These are phyloP conservation scores for Kuraishia floccosa DNA, from an alignment of 805 yeast genomes.

Conservation along the genomic window DNA sequence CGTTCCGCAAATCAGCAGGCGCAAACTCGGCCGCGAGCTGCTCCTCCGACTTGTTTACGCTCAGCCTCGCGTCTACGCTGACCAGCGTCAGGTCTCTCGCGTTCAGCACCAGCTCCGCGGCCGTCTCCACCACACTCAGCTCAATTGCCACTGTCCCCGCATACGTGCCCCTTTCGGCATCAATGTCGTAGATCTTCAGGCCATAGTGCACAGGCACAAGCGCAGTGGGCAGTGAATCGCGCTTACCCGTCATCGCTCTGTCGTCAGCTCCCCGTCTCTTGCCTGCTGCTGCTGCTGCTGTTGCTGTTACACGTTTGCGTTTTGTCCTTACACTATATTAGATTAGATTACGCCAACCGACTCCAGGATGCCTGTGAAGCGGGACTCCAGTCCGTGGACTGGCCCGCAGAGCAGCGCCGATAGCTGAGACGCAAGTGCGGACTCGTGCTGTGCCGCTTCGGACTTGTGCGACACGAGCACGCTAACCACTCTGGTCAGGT, in stretches of 20 bases:
- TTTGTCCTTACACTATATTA: too few relatives aligned
- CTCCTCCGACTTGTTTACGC: conserved; percentile 15
- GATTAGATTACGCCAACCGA: background rate
- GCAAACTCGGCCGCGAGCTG: conserved; percentile 7
- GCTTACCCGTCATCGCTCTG: too few relatives aligned
- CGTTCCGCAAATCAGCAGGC: conserved; percentile 15
- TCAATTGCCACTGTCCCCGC: conserved; percentile 35
- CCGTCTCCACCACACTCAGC: conserved; percentile 28
- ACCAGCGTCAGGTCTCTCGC: conserved; percentile 28
- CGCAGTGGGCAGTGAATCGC: conserved; percentile 22
- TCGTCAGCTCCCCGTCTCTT: background rate
- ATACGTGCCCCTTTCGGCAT: conserved; percentile 31
- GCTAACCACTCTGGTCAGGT: conserved; percentile 3
- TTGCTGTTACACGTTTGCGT: too few relatives aligned
- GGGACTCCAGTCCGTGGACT: too few relatives aligned
- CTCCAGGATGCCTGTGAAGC: too few relatives aligned
- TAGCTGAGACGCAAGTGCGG: too few relatives aligned
- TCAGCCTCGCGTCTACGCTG: conserved; percentile 10
- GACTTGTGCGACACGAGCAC: conserved; percentile 2
- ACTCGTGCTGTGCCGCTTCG: too few relatives aligned
- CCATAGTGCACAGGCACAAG: conserved; percentile 71
- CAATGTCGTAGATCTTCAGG: conserved; percentile 49
- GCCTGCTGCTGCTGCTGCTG: too few relatives aligned
- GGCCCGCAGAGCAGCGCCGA: too few relatives aligned
- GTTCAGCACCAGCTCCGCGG: conserved; percentile 35